These are phyloP conservation scores for Circinella minor DNA, from an alignment of 371 early-diverging fungal species.

Conservation along the genomic window DNA sequence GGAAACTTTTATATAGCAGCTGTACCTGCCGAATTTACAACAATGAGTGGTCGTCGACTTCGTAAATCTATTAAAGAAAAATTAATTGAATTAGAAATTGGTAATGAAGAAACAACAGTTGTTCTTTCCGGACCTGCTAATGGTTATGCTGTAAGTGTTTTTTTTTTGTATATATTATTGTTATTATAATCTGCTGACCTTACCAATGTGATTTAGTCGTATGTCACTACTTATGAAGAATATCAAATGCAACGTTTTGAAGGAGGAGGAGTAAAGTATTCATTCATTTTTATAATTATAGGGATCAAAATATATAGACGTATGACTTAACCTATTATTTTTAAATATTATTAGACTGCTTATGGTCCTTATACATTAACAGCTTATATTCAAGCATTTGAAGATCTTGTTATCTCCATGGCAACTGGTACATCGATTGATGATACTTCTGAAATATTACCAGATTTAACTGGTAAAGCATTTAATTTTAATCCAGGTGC, in stretches of 20 bases:
- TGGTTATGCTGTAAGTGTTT: slow-evolving; percentile 50
- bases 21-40: slow-evolving; percentile 68
- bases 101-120: slow-evolving; percentile 45
- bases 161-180: background rate
- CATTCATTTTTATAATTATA: too few relatives aligned
- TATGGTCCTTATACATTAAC: slow-evolving; percentile 68
- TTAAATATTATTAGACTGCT: slow-evolving; percentile 44
- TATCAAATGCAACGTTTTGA: slow-evolving; percentile 74
- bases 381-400: slow-evolving; percentile 63
- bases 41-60: slow-evolving; percentile 69
- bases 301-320: too few relatives aligned
- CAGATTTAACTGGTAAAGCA: slow-evolving; percentile 46
- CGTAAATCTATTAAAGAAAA: slow-evolving; percentile 45
- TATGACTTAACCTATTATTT: background rate
- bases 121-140: slow-evolving; percentile 65
- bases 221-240: slow-evolving; percentile 70
- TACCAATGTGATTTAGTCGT: slow-evolving; percentile 38
- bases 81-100: slow-evolving; percentile 41
- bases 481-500: slow-evolving; percentile 45
- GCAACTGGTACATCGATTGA: slow-evolving; percentile 25
- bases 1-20: slow-evolving; percentile 65
- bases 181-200: too few relatives aligned
- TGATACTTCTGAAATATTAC: slow-evolving; percentile 25
- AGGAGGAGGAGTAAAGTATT: slow-evolving; percentile 54
- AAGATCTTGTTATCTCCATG: slow-evolving; percentile 53